Evolutionary conservation across 2,329 filamentous ascomycete genomes (phyloP), one percentile per base, ranked within the genome.

Genomic region (Colletotrichum tamarilloi): DNA sequence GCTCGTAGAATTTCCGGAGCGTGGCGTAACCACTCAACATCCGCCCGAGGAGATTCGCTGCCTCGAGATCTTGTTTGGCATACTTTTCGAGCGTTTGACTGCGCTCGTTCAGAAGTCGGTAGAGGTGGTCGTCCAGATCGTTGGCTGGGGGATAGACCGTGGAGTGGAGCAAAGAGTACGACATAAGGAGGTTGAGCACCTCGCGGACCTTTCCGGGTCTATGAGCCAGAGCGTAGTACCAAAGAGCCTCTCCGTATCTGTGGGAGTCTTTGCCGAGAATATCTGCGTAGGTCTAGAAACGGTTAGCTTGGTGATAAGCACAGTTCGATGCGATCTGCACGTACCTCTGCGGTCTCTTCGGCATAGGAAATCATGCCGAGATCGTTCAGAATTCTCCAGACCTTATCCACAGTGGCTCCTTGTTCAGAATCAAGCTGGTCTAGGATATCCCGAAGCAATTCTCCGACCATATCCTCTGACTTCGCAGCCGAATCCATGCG

Each of bases 11-110:
- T 76, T 92, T 93, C 46, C 96, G 93, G 24, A 98, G 87, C 0
- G 95, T 97, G 26, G 95, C 96, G 79, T 98, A 98, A 26, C 96
- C 96, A 80, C 94, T 97, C 11, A 98, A 91, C 83, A 95, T 93
- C 74, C 93, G 93, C 59, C 95, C 94, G 3, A 98, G 87, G 12
- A 98, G 89, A 77, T 94, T 89, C 9, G 95, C 96, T 8, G 95
- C 95, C 79, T 95, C 93, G 38, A 93, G 85, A 77, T 98, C 96
- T 66, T 92, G 88, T 30, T 89, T 88, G 6, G 94, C 93, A 66
- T 96, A 91, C 35, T 90, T 86, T 68, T 92, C 90, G 3, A 98
- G 87, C 0, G 93, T 92, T 16, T 89, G 84, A 76, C 92, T 92
- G 14, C 95, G 93, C 64, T 92, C 91, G 67, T 88, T 88, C 66